Evolutionary conservation across 768 basidiomycete species (phyloP).

Genomic region (Trametopsis cervina): DNA sequence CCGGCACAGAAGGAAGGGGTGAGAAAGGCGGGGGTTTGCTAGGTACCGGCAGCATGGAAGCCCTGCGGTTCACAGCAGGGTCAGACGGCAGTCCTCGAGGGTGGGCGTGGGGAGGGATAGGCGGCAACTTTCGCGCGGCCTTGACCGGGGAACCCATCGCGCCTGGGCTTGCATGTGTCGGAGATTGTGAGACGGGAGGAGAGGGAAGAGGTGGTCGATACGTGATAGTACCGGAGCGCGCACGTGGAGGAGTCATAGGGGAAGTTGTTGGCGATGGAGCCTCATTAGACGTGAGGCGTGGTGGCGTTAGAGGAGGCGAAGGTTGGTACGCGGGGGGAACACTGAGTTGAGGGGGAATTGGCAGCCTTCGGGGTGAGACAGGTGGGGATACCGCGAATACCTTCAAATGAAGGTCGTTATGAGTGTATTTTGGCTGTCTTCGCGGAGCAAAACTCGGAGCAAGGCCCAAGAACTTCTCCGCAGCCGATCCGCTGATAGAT

Average conservation of each 20-base stretch:
- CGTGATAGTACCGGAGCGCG: conserved; percentile 15
- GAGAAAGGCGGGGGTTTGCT: conserved; percentile 15
- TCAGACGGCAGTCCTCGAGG: conserved; percentile 16
- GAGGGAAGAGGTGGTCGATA: conserved; percentile 9
- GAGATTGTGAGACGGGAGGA: conserved; percentile 16
- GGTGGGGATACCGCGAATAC: conserved; percentile 2
- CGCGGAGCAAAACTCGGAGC: conserved; percentile 3
- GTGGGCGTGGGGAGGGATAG: conserved; percentile 2
- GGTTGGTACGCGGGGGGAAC: no score
- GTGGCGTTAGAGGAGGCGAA: not conserved
- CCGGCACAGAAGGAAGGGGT: conserved; percentile 14
- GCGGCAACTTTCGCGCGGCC: not conserved
- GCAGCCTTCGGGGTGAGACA: conserved; percentile 1
- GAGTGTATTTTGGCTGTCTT: conserved; percentile 7
- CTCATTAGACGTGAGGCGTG: not conserved
- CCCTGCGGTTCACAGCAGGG: conserved; percentile 16
- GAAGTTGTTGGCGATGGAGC: conserved; percentile 1
- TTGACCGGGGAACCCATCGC: not conserved
- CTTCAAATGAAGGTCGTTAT: conserved; percentile 15
- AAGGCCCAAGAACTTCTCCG: no score
- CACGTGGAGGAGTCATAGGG: conserved; percentile 8
- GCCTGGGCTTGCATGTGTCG: no score
- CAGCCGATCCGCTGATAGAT: no score
- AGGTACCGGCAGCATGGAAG: conserved; percentile 3
- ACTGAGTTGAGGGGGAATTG: not conserved